phyloP scores from a whole-genome alignment of 495 filamentous ascomycete genomes.

The Choiromyces venosus region DNA sequence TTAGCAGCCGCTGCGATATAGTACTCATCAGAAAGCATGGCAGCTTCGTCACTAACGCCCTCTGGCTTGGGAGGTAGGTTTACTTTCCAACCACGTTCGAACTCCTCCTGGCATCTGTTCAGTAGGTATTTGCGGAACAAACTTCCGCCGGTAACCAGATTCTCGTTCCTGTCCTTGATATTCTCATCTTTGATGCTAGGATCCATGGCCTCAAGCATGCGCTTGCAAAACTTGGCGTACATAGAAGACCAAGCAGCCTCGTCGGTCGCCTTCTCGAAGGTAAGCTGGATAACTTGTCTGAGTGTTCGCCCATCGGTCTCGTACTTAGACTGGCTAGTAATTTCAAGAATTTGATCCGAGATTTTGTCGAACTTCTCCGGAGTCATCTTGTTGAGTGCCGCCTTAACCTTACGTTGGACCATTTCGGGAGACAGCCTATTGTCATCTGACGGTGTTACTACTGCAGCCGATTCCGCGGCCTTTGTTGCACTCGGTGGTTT shows the following conservation, averaged over 20 bases:
- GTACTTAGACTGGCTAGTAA: slow-evolving; percentile 90
- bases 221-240: slow-evolving; percentile 98
- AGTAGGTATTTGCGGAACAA: slow-evolving; percentile 98
- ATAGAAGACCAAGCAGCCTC: slow-evolving; percentile 98
- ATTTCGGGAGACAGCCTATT: slow-evolving; percentile 77
- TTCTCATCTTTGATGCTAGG: slow-evolving; percentile 90
- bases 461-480: slow-evolving; percentile 53
- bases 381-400: slow-evolving; percentile 98
- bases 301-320: slow-evolving; percentile 91
- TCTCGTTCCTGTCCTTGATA: slow-evolving; percentile 76
- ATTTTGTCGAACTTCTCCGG: slow-evolving; percentile 98
- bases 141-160: slow-evolving; percentile 81
- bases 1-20: slow-evolving; percentile 94
- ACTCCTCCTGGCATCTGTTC: slow-evolving; percentile 97
- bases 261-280: slow-evolving; percentile 98
- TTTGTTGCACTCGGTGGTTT: slow-evolving; percentile 69
- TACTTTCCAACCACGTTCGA: slow-evolving; percentile 96
- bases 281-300: slow-evolving; percentile 95
- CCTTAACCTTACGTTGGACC: slow-evolving; percentile 98
- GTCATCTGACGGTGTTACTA: slow-evolving; percentile 49
- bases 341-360: slow-evolving; percentile 82
- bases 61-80: slow-evolving; percentile 78
- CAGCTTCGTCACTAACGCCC: slow-evolving; percentile 64
- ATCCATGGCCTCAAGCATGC: slow-evolving; percentile 95
- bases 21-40: slow-evolving; percentile 92